Conservation (phyloP, 352 stramenopile genomes). For the Pythium chondricola region DNA sequence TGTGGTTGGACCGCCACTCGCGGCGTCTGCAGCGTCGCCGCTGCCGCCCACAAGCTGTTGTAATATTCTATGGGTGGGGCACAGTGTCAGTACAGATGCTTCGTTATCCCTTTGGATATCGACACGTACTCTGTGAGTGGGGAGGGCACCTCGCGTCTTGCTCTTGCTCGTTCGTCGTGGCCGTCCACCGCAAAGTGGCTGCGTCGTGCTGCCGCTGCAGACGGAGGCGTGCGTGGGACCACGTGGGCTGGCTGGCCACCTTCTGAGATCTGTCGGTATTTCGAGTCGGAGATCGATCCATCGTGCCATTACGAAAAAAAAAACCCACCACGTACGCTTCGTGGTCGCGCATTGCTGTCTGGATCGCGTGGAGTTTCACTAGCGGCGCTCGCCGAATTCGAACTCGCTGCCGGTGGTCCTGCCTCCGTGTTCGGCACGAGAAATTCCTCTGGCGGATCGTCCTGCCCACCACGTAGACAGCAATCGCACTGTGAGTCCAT, state of each 20-base stretch:
- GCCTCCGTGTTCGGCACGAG: conserved; percentile 6
- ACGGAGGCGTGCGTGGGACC: not conserved
- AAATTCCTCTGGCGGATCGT: conserved; percentile 64
- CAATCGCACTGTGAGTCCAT: not conserved
- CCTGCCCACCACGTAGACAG: conserved; percentile 20
- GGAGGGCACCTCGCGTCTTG: not conserved
- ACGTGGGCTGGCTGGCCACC: not conserved
- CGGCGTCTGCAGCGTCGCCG: not conserved
- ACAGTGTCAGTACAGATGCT: no score
- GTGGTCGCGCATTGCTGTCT: no score
- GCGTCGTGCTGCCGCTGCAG: not conserved
- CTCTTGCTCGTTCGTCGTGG: not conserved
- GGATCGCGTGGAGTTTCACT: no score
- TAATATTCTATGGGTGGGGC: conserved; percentile 14
- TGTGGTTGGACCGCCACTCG: not conserved
- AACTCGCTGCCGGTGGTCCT: not conserved
- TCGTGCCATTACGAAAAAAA: no score
- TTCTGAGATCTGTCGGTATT: no score
- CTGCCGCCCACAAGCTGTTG: conserved; percentile 16
- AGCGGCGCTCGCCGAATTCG: conserved; percentile 2
- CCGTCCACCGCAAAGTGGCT: not conserved
- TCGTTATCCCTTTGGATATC: no score
- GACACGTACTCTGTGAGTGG: conserved; percentile 17
- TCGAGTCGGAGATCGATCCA: no score
- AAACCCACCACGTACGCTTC: no score